A percentile compares a stretch with the other conserved stretches of the same genome.
These are phyloP conservation scores for Capsella bursapastoris DNA, from an alignment of 345 rosid genomes.

Conservation along the genomic window DNA sequence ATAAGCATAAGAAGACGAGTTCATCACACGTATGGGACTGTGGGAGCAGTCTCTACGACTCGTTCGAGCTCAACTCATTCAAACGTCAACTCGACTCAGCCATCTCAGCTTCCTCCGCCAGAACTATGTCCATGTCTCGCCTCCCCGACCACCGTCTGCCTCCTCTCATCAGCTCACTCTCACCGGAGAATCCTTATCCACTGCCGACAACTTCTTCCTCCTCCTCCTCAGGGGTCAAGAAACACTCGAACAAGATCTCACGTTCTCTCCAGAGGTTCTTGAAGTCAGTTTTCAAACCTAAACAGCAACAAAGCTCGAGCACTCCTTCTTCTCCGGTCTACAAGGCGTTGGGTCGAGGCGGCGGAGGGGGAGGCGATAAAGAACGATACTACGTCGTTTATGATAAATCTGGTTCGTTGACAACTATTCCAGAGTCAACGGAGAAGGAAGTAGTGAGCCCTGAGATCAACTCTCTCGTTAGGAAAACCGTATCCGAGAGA, in stretches of 20 bases:
- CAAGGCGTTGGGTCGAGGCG: constrained; percentile 35
- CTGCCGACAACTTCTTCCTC: constrained; percentile 12
- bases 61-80: constrained; percentile 83
- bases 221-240: constrained; percentile 47
- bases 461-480: constrained; percentile 58
- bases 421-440: constrained; percentile 82
- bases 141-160: constrained; percentile 44
- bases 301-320: constrained; percentile 35
- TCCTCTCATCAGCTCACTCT: constrained; percentile 1
- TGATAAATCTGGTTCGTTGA: constrained; percentile 73
- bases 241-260: constrained; percentile 56
- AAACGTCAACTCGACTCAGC: constrained; percentile 80
- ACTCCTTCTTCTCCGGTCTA: constrained; percentile 34
- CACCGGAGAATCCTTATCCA: constrained; percentile 32
- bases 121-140: constrained; percentile 74
- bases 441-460: constrained; percentile 53
- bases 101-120: constrained; percentile 54
- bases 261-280: constrained; percentile 66
- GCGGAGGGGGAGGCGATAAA: constrained; percentile 36
- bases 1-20: constrained; percentile 36
- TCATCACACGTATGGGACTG: constrained; percentile 88
- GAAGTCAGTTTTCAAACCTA: constrained; percentile 64
- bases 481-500: constrained; percentile 73
- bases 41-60: constrained; percentile 80
- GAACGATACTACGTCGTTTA: constrained; percentile 51